Base-by-base conservation (phyloP, 2,329 filamentous ascomycete genomes). In the Eutypa lata region DNA sequence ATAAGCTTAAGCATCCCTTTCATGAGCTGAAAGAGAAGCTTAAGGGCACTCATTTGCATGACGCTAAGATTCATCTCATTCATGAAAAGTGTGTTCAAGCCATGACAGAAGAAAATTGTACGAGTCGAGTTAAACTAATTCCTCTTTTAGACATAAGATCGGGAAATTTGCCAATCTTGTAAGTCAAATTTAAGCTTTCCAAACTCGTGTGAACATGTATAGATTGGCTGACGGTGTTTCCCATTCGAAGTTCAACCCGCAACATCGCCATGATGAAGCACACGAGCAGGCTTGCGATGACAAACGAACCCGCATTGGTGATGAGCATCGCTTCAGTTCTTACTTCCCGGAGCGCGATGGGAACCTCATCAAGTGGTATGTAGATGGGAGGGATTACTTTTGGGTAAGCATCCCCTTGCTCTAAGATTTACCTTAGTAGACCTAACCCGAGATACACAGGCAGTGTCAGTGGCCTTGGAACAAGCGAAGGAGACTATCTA, bases 331-430 rank as follows among this genome's bases (percentile, higher is more conserved):
- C 42, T 97, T 91, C 75, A 70, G 88, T n/a, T 96, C 90, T 3
- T 99, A 89, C 72, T 95, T 95, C 37, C 93, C 93, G 0, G 87
- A 93, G 68, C 85, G 87, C 43, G 86, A 93, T 11, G 88, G 87
- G 26, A 97, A 97, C 70, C 79, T 89, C 53, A 79, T 94, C 68
- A 97, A 97, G 75, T 99, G 93, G 92, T 97, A 97, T 72, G 90
- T 97, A 11, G 94, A 97, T 68, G 94, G 91, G 3, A 81, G 91
- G 56, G 89, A 97, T 73, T 99, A 99, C 71, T 95, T 94, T 70
- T 96, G 91, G 87, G 84, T 75, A 59, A 58, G 70, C 44, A 14
- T 7, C 31, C n/a, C 28, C 31, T 28, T 21, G 21, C 3, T n/a
- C 18, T 18, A 53, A 18, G 7, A 18, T 42, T 14, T 47, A 38